Percentiles rank a stretch among this genome's conserved stretches.
Conservation (phyloP, 768 basidiomycete genomes). For the Pisolithus albus region DNA sequence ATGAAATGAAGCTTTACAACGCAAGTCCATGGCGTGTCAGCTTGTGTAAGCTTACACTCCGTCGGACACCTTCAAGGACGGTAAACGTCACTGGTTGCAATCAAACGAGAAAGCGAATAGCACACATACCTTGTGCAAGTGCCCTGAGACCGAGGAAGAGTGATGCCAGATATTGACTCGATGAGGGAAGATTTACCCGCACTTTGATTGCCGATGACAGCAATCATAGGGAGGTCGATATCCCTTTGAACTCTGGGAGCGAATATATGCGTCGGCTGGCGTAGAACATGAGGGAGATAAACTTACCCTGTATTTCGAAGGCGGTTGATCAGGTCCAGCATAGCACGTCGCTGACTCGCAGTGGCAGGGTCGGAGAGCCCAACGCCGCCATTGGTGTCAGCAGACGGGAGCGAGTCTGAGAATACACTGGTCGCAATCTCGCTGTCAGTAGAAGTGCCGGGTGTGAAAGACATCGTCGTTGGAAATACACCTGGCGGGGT, state of each 20-base stretch:
- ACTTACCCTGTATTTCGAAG: constrained; percentile 56
- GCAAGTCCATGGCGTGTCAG: constrained; percentile 41
- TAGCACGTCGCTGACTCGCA: constrained; percentile 36
- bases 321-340: constrained; percentile 56
- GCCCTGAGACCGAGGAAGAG: constrained; percentile 61
- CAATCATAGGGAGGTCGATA: constrained; percentile 67
- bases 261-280: background rate
- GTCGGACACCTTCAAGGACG: constrained; percentile 42
- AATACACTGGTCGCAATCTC: no score
- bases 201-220: constrained; percentile 66
- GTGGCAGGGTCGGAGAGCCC: constrained; percentile 46
- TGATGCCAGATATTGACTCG: constrained; percentile 69
- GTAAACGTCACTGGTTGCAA: background rate
- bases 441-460: no score
- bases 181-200: constrained; percentile 76
- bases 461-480: no score
- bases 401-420: no score
- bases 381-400: constrained; percentile 20
- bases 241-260: constrained; percentile 53
- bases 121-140: constrained; percentile 60
- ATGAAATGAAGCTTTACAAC: constrained; percentile 41
- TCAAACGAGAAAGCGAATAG: background rate
- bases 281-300: no score
- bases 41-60: constrained; percentile 46
- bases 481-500: no score